phyloP scores from a whole-genome alignment of 148 eudicot species.

The Cornus florida region DNA sequence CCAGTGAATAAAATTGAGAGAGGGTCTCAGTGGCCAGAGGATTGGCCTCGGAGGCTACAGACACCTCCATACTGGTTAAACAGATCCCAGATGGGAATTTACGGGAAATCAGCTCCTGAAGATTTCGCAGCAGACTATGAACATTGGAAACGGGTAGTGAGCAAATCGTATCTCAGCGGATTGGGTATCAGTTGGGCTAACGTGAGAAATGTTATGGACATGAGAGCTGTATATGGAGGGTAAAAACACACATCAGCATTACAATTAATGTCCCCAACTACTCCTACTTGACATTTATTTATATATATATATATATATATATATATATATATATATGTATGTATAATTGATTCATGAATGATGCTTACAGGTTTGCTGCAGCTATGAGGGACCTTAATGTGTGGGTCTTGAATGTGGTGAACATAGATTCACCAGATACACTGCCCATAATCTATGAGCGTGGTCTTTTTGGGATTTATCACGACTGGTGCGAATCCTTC shows the following conservation, averaged over 20 bases:
- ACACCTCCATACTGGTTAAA: constrained; percentile 74
- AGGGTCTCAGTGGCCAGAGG: constrained; percentile 77
- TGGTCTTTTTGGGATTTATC: constrained; percentile 89
- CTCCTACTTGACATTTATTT: neutral
- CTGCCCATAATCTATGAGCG: constrained; percentile 82
- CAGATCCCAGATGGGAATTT: constrained; percentile 75
- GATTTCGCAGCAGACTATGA: constrained; percentile 67
- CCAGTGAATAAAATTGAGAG: constrained; percentile 49
- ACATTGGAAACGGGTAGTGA: constrained; percentile 68
- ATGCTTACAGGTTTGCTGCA: constrained; percentile 71
- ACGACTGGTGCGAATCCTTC: constrained; percentile 93
- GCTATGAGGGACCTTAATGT: constrained; percentile 65
- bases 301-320: neutral
- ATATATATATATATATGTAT: neutral
- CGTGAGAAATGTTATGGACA: constrained; percentile 83
- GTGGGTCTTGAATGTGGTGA: constrained; percentile 89
- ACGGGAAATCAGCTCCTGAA: constrained; percentile 83
- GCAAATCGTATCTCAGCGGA: constrained; percentile 55
- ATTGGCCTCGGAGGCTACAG: constrained; percentile 57
- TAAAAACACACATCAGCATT: constrained; percentile 15
- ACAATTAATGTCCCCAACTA: neutral
- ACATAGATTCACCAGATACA: constrained; percentile 75
- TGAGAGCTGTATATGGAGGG: constrained; percentile 97
- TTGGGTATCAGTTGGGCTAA: constrained; percentile 71
- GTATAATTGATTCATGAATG: neutral